These are phyloP conservation scores for Marasmius sp. DNA, from an alignment of 1,284 basidiomycete genomes.

Conservation along the genomic window DNA sequence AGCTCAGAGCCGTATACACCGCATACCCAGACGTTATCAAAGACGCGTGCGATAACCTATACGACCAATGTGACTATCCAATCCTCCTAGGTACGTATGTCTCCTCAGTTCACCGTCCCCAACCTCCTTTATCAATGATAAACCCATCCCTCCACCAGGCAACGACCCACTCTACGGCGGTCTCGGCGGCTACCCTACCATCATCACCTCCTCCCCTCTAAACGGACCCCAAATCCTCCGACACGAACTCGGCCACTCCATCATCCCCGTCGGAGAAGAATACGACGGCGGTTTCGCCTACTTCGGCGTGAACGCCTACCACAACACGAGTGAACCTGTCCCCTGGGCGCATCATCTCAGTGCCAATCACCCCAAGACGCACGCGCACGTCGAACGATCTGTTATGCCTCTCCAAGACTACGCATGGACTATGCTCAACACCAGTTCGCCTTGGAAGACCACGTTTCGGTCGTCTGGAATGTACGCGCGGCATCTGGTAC, in stretches of 20 bases:
- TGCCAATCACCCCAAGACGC: slow-evolving; percentile 31
- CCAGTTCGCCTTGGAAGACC: slow-evolving; percentile 53
- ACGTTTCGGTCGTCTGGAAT: slow-evolving; percentile 65
- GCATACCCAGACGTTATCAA: slow-evolving; percentile 65
- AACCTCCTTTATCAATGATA: too few relatives aligned
- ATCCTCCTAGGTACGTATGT: slow-evolving; percentile 64
- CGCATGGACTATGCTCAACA: slow-evolving; percentile 72
- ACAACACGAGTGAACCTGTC: slow-evolving; percentile 41
- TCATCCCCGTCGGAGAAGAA: slow-evolving; percentile 81
- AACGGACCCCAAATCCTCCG: slow-evolving; percentile 80
- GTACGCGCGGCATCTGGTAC: slow-evolving; percentile 65
- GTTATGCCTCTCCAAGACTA: slow-evolving; percentile 79
- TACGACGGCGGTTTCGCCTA: slow-evolving; percentile 83
- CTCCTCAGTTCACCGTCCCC: neutral
- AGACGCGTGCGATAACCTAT: slow-evolving; percentile 66
- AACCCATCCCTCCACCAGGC: slow-evolving; percentile 37
- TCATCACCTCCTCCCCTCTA: slow-evolving; percentile 74
- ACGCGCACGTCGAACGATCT: slow-evolving; percentile 60
- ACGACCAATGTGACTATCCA: slow-evolving; percentile 73
- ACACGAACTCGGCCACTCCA: slow-evolving; percentile 84
- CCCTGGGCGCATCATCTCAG: slow-evolving; percentile 76
- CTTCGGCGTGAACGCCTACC: slow-evolving; percentile 70
- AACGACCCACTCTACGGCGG: slow-evolving; percentile 85
- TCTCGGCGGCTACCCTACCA: slow-evolving; percentile 82
- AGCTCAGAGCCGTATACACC: slow-evolving; percentile 78